Evolutionary conservation across 2,329 filamentous ascomycete genomes (phyloP), one percentile per base, ranked within the genome.

Genomic region (Verticillium alfalfae): DNA sequence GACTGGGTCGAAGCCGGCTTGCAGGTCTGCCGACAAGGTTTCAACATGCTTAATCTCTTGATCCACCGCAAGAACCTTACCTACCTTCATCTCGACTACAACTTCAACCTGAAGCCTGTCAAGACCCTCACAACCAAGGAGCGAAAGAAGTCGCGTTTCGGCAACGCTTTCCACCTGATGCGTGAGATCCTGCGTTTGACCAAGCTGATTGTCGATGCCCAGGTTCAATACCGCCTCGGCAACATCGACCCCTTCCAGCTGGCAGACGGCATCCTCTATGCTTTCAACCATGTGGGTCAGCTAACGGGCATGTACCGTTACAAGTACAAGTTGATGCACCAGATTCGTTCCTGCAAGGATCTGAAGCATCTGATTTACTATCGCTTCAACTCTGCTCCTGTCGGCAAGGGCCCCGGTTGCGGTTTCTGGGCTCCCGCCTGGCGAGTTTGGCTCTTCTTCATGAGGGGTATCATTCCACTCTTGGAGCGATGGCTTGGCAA

Each of bases 271-370:
- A 99, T 99, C 62, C 82, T 98, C n/a, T 99, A 99, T 70, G 96
- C 95, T 18, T 99, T 99, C 81, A 99, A 99, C 78, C 95, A 99
- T 69, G 95, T 99, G 62, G 95, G 95, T 65, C 96, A 99, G 76
- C 82, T 99, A 64, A 99, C 95, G 16, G 95, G 95, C 73, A 99
- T 99, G 95, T 99, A 99, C 78, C 90, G 95, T 64, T 99, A 99
- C 85, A 99, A 99, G 83, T 99, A 99, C 82, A 99, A 99, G 83
- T 84, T 99, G 61, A 99, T 99, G 95, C 95, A 99, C 75, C 95
- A 99, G 76, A 99, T 99, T 70, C 92, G 95, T 69, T 96, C 95
- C 0, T 99, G 95, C 82, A 99, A 99, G 78, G 95, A 99, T 78
- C 76, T 99, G 72, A 99, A 99, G 85, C 95, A 99, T 84, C 80